Percentiles rank a stretch among this genome's conserved stretches.
Evolutionary conservation across 225 moss, liverwort and hornwort genomes (phyloP).

Genomic region (Lunularia cruciata): DNA sequence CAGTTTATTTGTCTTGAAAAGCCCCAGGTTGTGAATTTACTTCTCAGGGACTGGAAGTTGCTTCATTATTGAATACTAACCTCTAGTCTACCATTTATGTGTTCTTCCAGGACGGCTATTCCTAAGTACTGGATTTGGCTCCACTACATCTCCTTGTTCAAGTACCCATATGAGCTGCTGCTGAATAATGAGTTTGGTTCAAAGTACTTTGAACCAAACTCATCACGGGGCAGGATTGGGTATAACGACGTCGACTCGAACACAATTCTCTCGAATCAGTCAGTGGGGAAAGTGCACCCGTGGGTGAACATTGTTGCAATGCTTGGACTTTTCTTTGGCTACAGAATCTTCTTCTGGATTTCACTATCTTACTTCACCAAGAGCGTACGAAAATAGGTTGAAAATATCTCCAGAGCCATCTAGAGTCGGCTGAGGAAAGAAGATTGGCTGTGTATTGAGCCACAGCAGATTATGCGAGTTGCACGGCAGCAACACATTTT

Average conservation of each 20-base stretch:
- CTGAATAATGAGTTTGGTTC: constrained; percentile 70
- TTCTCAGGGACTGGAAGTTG: too few species aligned
- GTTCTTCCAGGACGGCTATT: constrained; percentile 51
- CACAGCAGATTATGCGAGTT: too few species aligned
- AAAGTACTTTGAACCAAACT: constrained; percentile 24
- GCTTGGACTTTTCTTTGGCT: constrained; percentile 37
- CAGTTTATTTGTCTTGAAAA: constrained; percentile 74
- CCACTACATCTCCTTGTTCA: constrained; percentile 79
- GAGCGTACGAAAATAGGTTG: constrained; percentile 34
- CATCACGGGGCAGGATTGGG: constrained; percentile 31
- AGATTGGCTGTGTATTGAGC: too few species aligned
- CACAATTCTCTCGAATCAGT: constrained; percentile 34
- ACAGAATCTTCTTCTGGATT: constrained; percentile 45
- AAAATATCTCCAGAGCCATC: too few species aligned
- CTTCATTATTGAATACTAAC: too few species aligned
- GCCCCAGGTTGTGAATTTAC: too few species aligned
- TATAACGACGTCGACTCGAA: constrained; percentile 29
- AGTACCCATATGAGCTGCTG: constrained; percentile 65
- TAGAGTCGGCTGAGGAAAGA: too few species aligned
- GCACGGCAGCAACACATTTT: too few species aligned
- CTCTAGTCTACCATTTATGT: constrained; percentile 45
- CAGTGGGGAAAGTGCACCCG: constrained; percentile 33
- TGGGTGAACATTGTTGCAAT: constrained; percentile 36
- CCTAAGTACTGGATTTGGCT: constrained; percentile 93
- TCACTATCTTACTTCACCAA: constrained; percentile 39